A percentile compares a stretch with the other conserved stretches of the same genome.
These are phyloP conservation scores for Pisolithus tinctorius DNA, from an alignment of 768 basidiomycete genomes.

Conservation along the genomic window DNA sequence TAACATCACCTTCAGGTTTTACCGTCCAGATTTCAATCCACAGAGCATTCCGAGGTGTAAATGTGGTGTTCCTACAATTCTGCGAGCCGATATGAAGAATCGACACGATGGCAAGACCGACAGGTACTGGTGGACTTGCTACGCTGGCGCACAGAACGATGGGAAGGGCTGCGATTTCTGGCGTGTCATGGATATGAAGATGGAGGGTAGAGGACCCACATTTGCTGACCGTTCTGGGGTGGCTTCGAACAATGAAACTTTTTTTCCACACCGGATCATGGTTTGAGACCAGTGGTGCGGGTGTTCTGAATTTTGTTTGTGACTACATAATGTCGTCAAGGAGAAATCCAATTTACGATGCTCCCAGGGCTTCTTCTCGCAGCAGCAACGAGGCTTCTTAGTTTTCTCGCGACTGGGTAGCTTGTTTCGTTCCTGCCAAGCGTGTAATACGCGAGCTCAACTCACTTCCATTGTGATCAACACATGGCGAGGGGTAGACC, in stretches of 20 bases:
- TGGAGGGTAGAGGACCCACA: slow-evolving; percentile 57
- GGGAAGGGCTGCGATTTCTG: slow-evolving; percentile 77
- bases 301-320: no score
- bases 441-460: no score
- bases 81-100: slow-evolving; percentile 78
- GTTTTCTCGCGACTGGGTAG: no score
- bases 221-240: slow-evolving; percentile 16
- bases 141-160: slow-evolving; percentile 75
- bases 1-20: slow-evolving; percentile 85
- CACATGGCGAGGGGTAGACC: no score
- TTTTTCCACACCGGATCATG: neutral
- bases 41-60: slow-evolving; percentile 62
- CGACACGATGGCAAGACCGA: slow-evolving; percentile 46
- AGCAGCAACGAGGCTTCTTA: no score
- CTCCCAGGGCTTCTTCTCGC: no score
- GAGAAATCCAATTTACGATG: no score
- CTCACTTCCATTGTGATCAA: no score
- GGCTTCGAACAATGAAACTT: neutral
- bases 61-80: slow-evolving; percentile 63
- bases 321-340: no score
- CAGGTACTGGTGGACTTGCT: slow-evolving; percentile 72
- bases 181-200: slow-evolving; percentile 63
- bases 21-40: slow-evolving; percentile 73
- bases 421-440: no score
- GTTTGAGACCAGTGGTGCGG: no score